phyloP scores from a whole-genome alignment of 78 protist species.

The Neovahlkampfia damariscottae region DNA sequence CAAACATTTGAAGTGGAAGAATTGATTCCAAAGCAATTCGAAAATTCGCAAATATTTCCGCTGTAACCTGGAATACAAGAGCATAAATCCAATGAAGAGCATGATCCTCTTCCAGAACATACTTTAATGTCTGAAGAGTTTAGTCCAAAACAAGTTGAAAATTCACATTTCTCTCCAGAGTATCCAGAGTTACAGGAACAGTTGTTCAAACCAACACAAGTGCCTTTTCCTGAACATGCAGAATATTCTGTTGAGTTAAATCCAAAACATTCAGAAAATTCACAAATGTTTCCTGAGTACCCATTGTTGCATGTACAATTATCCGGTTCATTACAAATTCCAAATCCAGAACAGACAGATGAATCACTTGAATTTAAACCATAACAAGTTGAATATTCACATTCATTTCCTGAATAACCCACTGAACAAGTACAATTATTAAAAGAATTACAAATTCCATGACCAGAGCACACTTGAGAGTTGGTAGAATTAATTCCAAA shows the following conservation, averaged over 20 bases:
- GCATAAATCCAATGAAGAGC: neutral
- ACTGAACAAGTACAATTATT: neutral
- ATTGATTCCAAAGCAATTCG: neutral
- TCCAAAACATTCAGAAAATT: neutral
- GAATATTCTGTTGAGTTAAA: too few species aligned
- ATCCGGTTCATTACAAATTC: neutral
- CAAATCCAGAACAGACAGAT: neutral
- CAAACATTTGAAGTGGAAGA: neutral
- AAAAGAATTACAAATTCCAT: neutral
- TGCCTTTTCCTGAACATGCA: neutral
- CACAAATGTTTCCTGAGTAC: neutral
- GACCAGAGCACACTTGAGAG: neutral
- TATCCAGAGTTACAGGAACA: neutral
- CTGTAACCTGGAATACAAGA: neutral
- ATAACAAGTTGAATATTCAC: neutral
- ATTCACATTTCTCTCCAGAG: neutral
- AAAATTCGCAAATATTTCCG: neutral
- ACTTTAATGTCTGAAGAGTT: neutral
- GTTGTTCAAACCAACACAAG: neutral
- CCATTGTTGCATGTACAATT: neutral
- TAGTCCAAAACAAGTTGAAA: neutral
- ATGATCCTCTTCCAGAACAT: neutral
- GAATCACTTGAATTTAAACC: neutral
- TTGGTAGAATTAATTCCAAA: neutral
- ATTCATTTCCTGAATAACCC: neutral